Evolutionary conservation across 805 yeast genomes (phyloP), one percentile per base, ranked within the genome.

Genomic region (Scheffersomyces lignosus): DNA sequence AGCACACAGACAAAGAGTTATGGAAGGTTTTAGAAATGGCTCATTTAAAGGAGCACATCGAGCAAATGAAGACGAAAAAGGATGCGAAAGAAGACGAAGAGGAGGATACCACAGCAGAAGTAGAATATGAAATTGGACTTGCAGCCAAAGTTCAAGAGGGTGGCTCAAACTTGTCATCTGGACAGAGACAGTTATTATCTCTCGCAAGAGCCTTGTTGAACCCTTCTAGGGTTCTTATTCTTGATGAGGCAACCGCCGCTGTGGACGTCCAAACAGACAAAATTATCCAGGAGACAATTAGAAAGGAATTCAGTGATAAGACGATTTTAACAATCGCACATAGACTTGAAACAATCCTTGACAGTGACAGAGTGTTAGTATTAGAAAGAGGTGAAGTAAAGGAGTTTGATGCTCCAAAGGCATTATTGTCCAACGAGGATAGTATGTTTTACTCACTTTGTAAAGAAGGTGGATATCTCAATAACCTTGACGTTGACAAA

Each of bases 181-280:
- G 61, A 1, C 59, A 56, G 29, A 44, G 46, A 7, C 61, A 56
- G 29, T 35, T 56, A 15, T 40, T 56, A 36, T 52, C 54, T 16
- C 47, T 56, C 22, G 59, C 59, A 2, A 41, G 61, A 18, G 56
- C 61, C 3, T 38, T 56, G 4, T 34, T 56, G 22, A 52, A 48
- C 27, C 31, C 36, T 5, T 41, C 51, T n/a, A 47, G 40, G 27
- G 40, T 45, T 6, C 37, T 43, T 43, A 37, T 56, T 37, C 40
- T 56, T 17, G 61, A 56, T 34, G 61, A 56, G 28, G 61, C 61
- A 9, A 56, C 61, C 3, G 68, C 66, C 4, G 69, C 75, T 49
- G 72, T 33, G 32, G 62, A 56, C 33, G 52, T 54, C 2, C 59
- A 56, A 33, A 56, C 62, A 1, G 62, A 56, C 36, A 53, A 52